These are phyloP conservation scores for Wickerhamomyces ciferrii DNA, from an alignment of 805 yeast genomes.

Conservation along the genomic window DNA sequence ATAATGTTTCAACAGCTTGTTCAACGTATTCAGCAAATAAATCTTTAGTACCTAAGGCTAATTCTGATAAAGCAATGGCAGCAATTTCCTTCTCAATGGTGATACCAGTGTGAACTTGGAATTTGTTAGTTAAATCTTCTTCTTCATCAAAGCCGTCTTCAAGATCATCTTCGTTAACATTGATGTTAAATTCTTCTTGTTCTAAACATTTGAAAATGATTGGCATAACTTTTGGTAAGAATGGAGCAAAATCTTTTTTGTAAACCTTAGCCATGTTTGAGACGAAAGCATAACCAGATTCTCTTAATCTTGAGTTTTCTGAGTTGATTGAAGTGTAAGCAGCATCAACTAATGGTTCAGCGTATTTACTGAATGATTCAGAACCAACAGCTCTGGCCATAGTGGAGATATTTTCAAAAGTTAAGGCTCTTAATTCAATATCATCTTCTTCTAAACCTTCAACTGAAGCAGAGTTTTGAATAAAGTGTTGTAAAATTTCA, in stretches of 20 bases:
- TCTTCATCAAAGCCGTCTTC: slow-evolving; percentile 38
- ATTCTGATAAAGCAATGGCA: slow-evolving; percentile 82
- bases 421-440: slow-evolving; percentile 83
- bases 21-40: slow-evolving; percentile 77
- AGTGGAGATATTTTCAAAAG: slow-evolving; percentile 90
- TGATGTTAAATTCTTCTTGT: slow-evolving; percentile 78
- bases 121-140: slow-evolving; percentile 62
- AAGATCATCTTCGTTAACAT: slow-evolving; percentile 44
- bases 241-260: slow-evolving; percentile 83
- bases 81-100: slow-evolving; percentile 96
- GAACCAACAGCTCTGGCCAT: slow-evolving; percentile 97
- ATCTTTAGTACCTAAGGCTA: slow-evolving; percentile 82
- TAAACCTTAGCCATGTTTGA: slow-evolving; percentile 93
- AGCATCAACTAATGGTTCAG: slow-evolving; percentile 83
- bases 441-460: slow-evolving; percentile 86
- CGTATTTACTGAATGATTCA: slow-evolving; percentile 78
- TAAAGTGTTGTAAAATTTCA: slow-evolving; percentile 75
- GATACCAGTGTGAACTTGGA: slow-evolving; percentile 89
- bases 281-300: slow-evolving; percentile 90
- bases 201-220: slow-evolving; percentile 77
- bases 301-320: slow-evolving; percentile 82
- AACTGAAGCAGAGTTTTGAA: slow-evolving; percentile 58
- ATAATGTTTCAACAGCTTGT: slow-evolving; percentile 54
- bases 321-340: slow-evolving; percentile 76
- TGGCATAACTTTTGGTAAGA: slow-evolving; percentile 78